Conservation (phyloP, 2,329 filamentous ascomycete species). For the Pestalotiopsis sp. region DNA sequence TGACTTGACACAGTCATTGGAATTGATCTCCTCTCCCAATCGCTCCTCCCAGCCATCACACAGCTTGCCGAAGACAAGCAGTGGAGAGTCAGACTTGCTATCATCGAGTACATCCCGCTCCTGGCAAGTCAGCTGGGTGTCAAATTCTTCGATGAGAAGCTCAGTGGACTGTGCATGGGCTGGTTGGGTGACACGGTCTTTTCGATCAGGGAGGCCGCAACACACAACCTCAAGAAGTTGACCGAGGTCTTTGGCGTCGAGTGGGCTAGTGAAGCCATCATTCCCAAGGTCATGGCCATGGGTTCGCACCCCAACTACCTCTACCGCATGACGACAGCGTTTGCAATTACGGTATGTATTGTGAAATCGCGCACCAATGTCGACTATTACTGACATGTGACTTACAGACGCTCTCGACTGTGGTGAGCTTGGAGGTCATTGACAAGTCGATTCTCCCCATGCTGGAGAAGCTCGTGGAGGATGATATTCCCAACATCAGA, state of each 20-base stretch:
- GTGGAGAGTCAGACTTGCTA: conserved; percentile 95
- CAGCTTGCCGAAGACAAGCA: conserved; percentile 98
- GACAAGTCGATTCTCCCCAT: conserved; percentile 92
- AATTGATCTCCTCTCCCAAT: conserved; percentile 95
- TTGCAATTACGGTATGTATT: conserved; percentile 87
- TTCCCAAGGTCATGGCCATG: conserved; percentile 98
- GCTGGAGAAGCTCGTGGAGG: conserved; percentile 88
- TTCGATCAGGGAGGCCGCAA: conserved; percentile 96
- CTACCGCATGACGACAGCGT: conserved; percentile 99
- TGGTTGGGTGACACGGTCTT: conserved; percentile 99
- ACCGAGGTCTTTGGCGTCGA: conserved; percentile 98
- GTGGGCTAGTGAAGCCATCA: conserved; percentile 96
- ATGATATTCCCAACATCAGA: conserved; percentile 97
- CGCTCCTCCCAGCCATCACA: conserved; percentile 93
- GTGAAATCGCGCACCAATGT: not conserved
- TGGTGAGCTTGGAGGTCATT: conserved; percentile 92
- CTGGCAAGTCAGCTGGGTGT: conserved; percentile 94
- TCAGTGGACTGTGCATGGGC: conserved; percentile 94
- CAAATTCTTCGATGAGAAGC: conserved; percentile 97
- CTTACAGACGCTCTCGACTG: conserved; percentile 83
- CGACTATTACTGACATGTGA: conserved; percentile 16
- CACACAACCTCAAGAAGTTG: conserved; percentile 96
- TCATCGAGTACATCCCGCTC: conserved; percentile 98
- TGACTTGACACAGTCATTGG: conserved; percentile 73
- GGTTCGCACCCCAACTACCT: conserved; percentile 98